Conservation (phyloP, 164 flowering plant genomes). For the Macadamia tetraphylla region DNA sequence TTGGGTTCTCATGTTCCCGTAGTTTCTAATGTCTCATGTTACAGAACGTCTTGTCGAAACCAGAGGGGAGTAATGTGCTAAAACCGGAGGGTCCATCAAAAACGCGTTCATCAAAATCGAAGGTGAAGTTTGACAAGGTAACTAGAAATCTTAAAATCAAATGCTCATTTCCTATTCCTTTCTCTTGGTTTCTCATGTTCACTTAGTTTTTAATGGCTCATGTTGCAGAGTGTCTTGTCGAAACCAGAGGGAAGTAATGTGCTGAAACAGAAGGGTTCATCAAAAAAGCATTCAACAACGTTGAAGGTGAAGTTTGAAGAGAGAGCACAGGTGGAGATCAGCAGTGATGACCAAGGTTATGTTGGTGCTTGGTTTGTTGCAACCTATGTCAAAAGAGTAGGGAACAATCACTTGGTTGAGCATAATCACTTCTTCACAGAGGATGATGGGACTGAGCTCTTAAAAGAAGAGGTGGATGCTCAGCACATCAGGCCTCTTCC, state of each 20-base stretch:
- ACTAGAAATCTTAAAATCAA: not conserved
- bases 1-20: slow-evolving; percentile 1
- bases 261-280: too few species aligned
- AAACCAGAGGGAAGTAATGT: too few species aligned
- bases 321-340: slow-evolving; percentile 62
- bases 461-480: slow-evolving; percentile 52
- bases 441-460: slow-evolving; percentile 48
- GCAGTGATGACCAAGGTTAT: slow-evolving; percentile 81
- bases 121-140: slow-evolving; percentile 33
- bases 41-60: slow-evolving; percentile 2
- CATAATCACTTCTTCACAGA: slow-evolving; percentile 57
- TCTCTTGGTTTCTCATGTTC: slow-evolving; percentile 4
- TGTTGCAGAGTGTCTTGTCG: slow-evolving; percentile 2
- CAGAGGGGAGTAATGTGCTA: too few species aligned
- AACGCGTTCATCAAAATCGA: not conserved
- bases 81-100: too few species aligned
- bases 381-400: slow-evolving; percentile 31
- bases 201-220: not conserved
- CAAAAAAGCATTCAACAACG: not conserved
- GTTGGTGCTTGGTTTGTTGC: slow-evolving; percentile 74
- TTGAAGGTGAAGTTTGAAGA: slow-evolving; percentile 19
- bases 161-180: too few species aligned
- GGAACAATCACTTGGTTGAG: slow-evolving; percentile 46
- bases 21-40: not conserved
- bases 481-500: slow-evolving; percentile 62